These are phyloP conservation scores for Physaria fendleri DNA, from an alignment of 345 rosid genomes.

Conservation along the genomic window DNA sequence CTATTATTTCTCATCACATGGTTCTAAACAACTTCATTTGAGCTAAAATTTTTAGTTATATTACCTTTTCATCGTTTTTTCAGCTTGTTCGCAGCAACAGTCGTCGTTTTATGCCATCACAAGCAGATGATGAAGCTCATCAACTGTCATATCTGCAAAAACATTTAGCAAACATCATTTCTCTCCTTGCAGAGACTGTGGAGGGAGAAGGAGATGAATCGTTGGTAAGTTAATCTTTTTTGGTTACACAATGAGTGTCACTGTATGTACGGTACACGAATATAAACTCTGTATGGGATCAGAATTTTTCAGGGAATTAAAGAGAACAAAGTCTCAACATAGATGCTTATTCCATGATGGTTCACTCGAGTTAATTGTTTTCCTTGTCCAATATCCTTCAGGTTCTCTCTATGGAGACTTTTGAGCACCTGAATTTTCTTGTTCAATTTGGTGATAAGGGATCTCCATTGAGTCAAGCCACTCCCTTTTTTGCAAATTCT, in stretches of 20 bases:
- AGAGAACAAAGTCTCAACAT: neutral
- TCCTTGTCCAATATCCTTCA: constrained; percentile 30
- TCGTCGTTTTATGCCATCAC: constrained; percentile 95
- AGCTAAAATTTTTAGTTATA: neutral
- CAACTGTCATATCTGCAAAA: constrained; percentile 92
- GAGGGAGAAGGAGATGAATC: constrained; percentile 91
- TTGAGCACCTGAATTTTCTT: constrained; percentile 94
- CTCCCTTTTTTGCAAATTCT: constrained; percentile 96
- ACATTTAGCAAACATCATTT: constrained; percentile 78
- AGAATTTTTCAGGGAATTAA: neutral
- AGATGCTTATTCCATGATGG: neutral
- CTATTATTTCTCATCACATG: neutral
- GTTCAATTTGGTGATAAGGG: constrained; percentile 92
- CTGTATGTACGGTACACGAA: too few species aligned
- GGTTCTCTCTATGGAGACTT: constrained; percentile 90
- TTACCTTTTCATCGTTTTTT: constrained; percentile 16
- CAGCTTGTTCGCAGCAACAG: constrained; percentile 99
- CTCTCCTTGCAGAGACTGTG: constrained; percentile 82
- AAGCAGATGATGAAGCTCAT: constrained; percentile 96
- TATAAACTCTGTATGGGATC: neutral
- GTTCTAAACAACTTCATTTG: neutral
- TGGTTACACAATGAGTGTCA: neutral
- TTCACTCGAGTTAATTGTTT: constrained; percentile 17
- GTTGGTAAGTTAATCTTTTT: constrained; percentile 47
- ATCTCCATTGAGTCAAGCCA: constrained; percentile 71